These are phyloP conservation scores for Albophoma yamanashiensis DNA, from an alignment of 2,329 filamentous ascomycete species.

Conservation along the genomic window DNA sequence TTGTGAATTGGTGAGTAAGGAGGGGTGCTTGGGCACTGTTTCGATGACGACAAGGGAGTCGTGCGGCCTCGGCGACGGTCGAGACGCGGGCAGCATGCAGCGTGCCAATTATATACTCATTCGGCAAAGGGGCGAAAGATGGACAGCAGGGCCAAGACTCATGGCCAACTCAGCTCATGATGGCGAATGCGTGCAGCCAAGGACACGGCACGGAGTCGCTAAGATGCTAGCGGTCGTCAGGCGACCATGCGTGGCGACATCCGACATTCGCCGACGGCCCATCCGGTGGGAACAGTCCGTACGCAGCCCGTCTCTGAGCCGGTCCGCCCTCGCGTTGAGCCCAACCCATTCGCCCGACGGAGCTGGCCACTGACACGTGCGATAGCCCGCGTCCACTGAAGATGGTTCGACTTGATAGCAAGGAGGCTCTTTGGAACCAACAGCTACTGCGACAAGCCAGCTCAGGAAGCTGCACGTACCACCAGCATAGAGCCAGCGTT, in stretches of 20 bases:
- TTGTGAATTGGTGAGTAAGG: background rate
- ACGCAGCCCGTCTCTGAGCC: background rate
- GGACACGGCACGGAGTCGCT: background rate
- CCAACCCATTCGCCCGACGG: background rate
- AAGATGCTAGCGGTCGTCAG: background rate
- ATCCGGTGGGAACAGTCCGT: background rate
- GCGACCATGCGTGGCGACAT: background rate
- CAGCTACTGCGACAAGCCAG: background rate
- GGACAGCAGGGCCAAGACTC: background rate
- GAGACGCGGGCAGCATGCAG: background rate
- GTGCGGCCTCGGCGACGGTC: background rate
- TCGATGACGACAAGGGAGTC: background rate
- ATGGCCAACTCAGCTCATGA: background rate
- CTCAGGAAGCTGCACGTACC: background rate
- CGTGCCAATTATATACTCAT: background rate
- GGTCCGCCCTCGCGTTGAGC: background rate
- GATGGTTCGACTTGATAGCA: background rate
- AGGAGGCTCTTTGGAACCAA: background rate
- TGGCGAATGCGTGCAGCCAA: background rate
- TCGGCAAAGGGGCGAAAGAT: background rate
- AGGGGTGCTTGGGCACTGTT: background rate
- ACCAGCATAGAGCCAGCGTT: too few species aligned
- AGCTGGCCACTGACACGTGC: background rate
- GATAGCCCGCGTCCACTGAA: background rate
- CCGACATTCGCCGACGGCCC: background rate